These are phyloP conservation scores for Penicillium crustosum DNA, from an alignment of 2,329 filamentous ascomycete species.

Conservation along the genomic window DNA sequence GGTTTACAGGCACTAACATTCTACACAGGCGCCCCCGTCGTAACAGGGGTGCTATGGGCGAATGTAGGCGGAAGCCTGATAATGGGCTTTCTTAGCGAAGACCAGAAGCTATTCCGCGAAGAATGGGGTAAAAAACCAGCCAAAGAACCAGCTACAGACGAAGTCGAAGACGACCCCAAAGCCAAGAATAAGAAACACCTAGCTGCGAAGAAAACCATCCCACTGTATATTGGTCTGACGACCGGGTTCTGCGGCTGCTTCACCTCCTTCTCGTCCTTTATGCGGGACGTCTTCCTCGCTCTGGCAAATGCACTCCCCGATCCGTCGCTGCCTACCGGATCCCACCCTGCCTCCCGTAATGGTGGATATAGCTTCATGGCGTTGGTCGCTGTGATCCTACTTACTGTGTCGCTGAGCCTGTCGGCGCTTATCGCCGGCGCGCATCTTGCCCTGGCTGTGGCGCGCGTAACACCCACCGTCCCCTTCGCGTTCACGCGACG, in stretches of 20 bases:
- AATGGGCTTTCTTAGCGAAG: conserved; percentile 83
- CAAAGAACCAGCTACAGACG: conserved; percentile 27
- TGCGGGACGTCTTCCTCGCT: conserved; percentile 75
- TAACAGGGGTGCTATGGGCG: conserved; percentile 78
- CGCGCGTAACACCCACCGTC: conserved; percentile 60
- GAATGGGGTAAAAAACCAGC: conserved; percentile 56
- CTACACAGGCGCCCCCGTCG: conserved; percentile 74
- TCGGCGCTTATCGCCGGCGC: conserved; percentile 69
- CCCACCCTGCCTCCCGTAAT: conserved; percentile 52
- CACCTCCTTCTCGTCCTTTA: conserved; percentile 85
- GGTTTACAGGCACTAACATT: conserved; percentile 76
- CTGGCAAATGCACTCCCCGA: conserved; percentile 70
- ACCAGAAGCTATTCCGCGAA: conserved; percentile 69
- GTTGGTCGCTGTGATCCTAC: conserved; percentile 69
- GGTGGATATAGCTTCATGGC: conserved; percentile 83
- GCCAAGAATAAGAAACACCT: conserved; percentile 54
- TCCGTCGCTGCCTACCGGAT: conserved; percentile 45
- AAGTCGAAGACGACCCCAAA: conserved; percentile 4
- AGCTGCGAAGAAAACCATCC: conserved; percentile 77
- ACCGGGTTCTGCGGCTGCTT: conserved; percentile 89
- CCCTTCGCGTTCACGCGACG: conserved; percentile 58
- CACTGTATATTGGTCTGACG: conserved; percentile 80
- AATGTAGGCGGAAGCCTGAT: conserved; percentile 79
- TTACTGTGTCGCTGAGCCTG: conserved; percentile 69
- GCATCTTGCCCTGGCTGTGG: conserved; percentile 67